Evolutionary conservation across 208 protist species (phyloP).

Genomic region (Entamoeba invadens): DNA sequence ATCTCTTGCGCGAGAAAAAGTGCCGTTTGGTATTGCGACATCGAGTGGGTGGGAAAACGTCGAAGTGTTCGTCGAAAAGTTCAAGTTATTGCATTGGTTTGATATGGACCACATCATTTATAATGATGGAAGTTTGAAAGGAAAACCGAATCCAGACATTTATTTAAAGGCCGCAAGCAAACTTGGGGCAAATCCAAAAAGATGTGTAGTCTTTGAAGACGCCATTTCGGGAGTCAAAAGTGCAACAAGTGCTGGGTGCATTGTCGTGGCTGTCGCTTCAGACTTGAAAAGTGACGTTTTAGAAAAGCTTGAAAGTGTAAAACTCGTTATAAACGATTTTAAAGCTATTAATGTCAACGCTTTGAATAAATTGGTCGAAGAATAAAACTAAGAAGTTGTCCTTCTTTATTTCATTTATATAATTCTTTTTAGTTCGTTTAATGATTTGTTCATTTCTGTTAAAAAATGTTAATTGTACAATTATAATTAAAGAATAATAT

Average conservation of each 20-base stretch:
- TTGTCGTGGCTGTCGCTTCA: neutral
- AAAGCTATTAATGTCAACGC: no score
- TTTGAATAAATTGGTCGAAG: no score
- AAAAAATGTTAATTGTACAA: no score
- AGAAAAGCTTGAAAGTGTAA: no score
- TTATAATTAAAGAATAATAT: no score
- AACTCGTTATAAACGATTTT: no score
- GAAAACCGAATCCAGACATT: conserved; percentile 8
- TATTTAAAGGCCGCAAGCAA: neutral
- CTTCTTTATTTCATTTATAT: no score
- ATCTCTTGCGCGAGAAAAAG: neutral
- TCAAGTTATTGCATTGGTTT: neutral
- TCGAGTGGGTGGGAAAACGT: neutral
- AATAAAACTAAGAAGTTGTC: no score
- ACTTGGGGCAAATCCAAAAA: neutral
- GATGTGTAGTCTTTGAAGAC: conserved; percentile 6
- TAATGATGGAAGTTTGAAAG: neutral
- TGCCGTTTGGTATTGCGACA: neutral
- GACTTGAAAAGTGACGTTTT: neutral
- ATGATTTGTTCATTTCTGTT: no score
- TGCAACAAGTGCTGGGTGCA: neutral
- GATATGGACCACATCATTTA: neutral
- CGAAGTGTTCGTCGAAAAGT: neutral
- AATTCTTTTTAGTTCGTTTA: no score
- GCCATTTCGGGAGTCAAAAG: neutral